These are phyloP conservation scores for Amniculicola lignicola DNA, from an alignment of 495 filamentous ascomycete genomes.

Conservation along the genomic window DNA sequence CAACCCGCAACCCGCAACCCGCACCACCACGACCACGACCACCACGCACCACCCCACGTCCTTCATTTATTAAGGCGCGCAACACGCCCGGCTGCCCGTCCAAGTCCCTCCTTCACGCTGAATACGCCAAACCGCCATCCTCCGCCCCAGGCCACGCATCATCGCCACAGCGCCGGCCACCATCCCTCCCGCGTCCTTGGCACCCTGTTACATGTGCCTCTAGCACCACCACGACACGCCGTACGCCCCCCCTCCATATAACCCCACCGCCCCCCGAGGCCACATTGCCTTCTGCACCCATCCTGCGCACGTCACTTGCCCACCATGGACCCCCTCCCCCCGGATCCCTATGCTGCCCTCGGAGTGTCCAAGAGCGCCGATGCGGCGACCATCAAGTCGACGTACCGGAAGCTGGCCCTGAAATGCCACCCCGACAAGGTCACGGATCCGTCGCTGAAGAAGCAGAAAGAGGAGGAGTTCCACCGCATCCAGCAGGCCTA, in stretches of 20 bases:
- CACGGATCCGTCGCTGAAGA: conserved; percentile 65
- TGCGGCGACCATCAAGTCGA: conserved; percentile 67
- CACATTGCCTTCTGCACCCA: conserved; percentile 3
- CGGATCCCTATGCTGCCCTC: conserved; percentile 80
- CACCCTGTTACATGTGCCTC: conserved; percentile 24
- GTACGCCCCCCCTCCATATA: conserved; percentile 11
- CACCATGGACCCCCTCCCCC: conserved; percentile 64
- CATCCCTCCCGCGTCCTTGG: conserved; percentile 4
- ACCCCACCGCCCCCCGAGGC: background rate
- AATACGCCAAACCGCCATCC: too few relatives aligned
- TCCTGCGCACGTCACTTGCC: conserved; percentile 17
- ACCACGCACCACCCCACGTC: background rate
- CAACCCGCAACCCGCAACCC: background rate
- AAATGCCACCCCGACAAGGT: conserved; percentile 96
- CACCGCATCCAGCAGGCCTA: conserved; percentile 92
- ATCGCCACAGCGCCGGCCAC: conserved; percentile 11
- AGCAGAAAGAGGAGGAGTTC: conserved; percentile 76
- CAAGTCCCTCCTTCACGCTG: too few relatives aligned
- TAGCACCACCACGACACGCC: background rate
- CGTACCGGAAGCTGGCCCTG: conserved; percentile 88
- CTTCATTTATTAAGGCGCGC: background rate
- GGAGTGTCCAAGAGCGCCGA: conserved; percentile 74
- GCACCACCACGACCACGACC: background rate
- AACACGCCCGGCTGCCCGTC: background rate
- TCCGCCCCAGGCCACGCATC: conserved; percentile 18